Evolutionary conservation across 305 asterid species (phyloP).

Genomic region (Fraxinus baroniana): DNA sequence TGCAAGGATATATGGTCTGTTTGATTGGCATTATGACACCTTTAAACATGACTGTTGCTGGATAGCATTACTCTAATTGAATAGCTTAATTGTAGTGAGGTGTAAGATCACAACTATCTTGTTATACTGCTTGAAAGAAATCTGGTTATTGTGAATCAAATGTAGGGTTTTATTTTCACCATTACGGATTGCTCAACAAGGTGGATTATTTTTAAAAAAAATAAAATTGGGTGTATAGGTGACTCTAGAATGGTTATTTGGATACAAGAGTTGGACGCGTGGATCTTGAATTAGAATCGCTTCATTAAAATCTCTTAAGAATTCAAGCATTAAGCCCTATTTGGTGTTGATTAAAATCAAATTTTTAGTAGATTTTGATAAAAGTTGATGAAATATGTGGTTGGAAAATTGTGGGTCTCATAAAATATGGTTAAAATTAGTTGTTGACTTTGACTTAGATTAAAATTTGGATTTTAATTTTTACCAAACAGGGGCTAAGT

Average conservation of each 20-base stretch:
- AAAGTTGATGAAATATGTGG: no score
- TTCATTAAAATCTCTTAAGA: neutral
- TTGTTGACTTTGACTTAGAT: no score
- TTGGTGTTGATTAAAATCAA: no score
- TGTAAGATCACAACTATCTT: neutral
- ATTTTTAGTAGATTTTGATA: no score
- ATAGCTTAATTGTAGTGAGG: neutral
- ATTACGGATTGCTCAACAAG: neutral
- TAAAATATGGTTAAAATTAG: no score
- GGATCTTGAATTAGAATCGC: neutral
- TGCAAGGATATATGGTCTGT: neutral
- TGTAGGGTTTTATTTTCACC: neutral
- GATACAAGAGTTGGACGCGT: neutral
- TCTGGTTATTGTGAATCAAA: neutral
- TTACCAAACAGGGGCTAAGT: neutral
- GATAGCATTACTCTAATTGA: neutral
- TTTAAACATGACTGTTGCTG: neutral
- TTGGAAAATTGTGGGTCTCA: no score
- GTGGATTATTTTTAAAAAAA: neutral
- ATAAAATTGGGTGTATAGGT: neutral
- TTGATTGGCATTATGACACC: neutral
- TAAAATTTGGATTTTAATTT: no score
- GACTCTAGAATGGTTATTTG: neutral
- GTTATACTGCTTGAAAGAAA: neutral
- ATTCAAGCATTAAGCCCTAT: neutral